phyloP scores from a whole-genome alignment of 2,329 filamentous ascomycete species.

The Monosporascus ibericus region DNA sequence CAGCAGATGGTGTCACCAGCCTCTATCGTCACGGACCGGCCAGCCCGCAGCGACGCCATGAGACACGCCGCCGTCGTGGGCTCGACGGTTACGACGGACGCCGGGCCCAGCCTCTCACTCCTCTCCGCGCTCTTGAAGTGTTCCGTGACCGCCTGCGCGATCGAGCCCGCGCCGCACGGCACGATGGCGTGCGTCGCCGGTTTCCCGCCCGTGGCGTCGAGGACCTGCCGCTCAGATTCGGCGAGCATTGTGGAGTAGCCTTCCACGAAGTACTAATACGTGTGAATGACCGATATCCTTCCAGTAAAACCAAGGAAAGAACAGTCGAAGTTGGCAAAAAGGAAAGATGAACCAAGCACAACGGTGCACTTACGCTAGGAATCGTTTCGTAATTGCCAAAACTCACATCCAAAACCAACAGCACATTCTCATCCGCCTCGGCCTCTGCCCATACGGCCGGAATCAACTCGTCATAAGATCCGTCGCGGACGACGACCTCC shows the following conservation, averaged over 20 bases:
- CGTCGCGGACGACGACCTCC: constrained; percentile 45
- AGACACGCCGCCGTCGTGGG: constrained; percentile 59
- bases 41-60: constrained; percentile 43
- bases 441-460: constrained; percentile 38
- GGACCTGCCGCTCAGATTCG: constrained; percentile 60
- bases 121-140: constrained; percentile 48
- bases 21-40: constrained; percentile 39
- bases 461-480: constrained; percentile 61
- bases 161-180: constrained; percentile 67
- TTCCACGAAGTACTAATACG: constrained; percentile 61
- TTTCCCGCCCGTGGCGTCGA: constrained; percentile 27
- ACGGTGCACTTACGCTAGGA: constrained; percentile 39
- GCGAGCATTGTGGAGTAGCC: constrained; percentile 69
- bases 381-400: constrained; percentile 62
- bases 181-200: constrained; percentile 48
- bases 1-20: constrained; percentile 65
- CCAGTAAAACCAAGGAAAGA: background rate
- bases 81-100: constrained; percentile 60
- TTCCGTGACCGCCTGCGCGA: constrained; percentile 61
- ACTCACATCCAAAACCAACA: constrained; percentile 65
- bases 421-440: constrained; percentile 28
- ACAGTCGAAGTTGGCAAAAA: constrained; percentile 2
- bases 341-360: background rate
- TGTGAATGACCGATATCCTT: background rate
- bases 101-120: constrained; percentile 4